Conservation (phyloP, 495 filamentous ascomycete species). For the Aspergillus ellipticus region DNA sequence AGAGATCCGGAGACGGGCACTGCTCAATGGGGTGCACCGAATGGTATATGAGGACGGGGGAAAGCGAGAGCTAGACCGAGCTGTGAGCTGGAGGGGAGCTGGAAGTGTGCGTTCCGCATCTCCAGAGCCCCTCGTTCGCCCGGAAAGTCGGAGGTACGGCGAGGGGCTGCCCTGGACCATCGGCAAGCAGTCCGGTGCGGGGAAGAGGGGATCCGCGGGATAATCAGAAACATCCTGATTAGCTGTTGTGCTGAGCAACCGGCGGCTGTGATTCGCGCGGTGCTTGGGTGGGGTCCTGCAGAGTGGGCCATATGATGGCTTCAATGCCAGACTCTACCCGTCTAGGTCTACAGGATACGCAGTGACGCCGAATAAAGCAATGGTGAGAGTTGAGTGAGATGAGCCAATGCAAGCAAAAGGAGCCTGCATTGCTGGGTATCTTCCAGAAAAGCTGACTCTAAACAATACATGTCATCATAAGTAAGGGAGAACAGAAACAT, state of each 20-base stretch:
- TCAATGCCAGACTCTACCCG: too few species aligned
- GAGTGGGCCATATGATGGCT: conserved; percentile 8
- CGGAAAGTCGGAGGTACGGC: conserved; percentile 28
- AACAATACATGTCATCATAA: not conserved
- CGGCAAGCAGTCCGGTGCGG: conserved; percentile 26
- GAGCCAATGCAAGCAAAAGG: not conserved
- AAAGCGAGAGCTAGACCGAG: not conserved
- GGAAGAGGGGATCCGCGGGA: conserved; percentile 7
- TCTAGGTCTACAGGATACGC: too few species aligned
- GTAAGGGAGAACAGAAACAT: conserved; percentile 1
- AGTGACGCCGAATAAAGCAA: too few species aligned
- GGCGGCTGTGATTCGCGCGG: conserved; percentile 10
- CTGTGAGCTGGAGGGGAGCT: too few species aligned
- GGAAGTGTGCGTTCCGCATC: conserved; percentile 7
- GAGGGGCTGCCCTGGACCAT: conserved; percentile 14
- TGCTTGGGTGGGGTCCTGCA: not conserved
- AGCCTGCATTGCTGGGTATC: conserved; percentile 8
- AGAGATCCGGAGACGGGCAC: not conserved
- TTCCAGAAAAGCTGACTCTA: not conserved
- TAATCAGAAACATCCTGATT: conserved; percentile 6
- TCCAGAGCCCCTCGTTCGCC: conserved; percentile 35
- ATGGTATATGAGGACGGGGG: not conserved
- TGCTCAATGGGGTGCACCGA: not conserved
- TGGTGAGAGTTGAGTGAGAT: not conserved
- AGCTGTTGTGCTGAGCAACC: not conserved